A percentile compares a stretch with the other conserved stretches of the same genome.
phyloP scores from a whole-genome alignment of 495 filamentous ascomycete genomes.

The Neurospora africana region DNA sequence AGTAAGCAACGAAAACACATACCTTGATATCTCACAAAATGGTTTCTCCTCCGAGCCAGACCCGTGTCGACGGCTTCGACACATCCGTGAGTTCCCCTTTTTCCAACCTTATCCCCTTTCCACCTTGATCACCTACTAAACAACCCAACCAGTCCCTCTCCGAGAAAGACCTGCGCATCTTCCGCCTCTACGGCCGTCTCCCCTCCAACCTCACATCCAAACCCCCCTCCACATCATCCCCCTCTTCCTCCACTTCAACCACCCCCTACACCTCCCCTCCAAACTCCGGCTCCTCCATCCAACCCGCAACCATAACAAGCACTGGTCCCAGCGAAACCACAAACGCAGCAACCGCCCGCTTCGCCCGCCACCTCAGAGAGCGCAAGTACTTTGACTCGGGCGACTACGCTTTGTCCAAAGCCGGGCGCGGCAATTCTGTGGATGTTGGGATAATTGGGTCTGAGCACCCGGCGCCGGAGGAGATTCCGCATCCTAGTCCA shows the following conservation, averaged over 20 bases:
- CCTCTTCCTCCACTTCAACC: neutral
- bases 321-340: constrained; percentile 24
- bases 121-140: neutral
- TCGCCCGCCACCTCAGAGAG: constrained; percentile 89
- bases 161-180: constrained; percentile 28
- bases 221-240: neutral
- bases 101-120: neutral
- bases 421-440: constrained; percentile 79
- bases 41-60: neutral
- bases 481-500: constrained; percentile 64
- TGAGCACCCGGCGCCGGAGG: constrained; percentile 79
- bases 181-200: constrained; percentile 87
- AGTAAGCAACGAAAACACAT: neutral
- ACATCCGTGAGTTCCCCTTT: neutral
- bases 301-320: neutral
- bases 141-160: neutral
- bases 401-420: constrained; percentile 91
- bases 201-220: constrained; percentile 36
- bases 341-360: constrained; percentile 55
- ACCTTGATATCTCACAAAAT: neutral
- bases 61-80: neutral
- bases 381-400: constrained; percentile 97
- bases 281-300: neutral
- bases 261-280: neutral
- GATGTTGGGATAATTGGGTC: constrained; percentile 80